Conservation (phyloP, 257 asterid genomes). For the Nicotiana sylvestris region DNA sequence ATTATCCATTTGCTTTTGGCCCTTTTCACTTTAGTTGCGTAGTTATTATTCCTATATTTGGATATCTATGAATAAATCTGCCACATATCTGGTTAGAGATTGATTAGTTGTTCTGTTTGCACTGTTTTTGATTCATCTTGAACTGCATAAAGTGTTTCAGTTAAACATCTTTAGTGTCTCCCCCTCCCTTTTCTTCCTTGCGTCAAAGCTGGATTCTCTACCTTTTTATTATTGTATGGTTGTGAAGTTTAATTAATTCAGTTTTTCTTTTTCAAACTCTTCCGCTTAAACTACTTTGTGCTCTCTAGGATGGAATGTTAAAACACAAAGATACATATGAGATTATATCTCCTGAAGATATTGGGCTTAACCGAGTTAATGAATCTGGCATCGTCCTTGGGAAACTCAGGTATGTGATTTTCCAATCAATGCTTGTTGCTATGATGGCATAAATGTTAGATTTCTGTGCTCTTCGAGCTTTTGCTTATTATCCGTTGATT, state of each 20-base stretch:
- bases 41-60: background rate
- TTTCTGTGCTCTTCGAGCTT: background rate
- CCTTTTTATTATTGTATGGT: background rate
- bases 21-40: background rate
- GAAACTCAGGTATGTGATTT: slow-evolving; percentile 72
- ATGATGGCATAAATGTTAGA: background rate
- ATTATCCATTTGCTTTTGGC: background rate
- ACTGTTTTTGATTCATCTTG: background rate
- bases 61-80: background rate
- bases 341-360: slow-evolving; percentile 91
- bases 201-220: slow-evolving; percentile 4
- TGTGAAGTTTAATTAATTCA: background rate
- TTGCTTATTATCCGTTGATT: background rate
- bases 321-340: slow-evolving; percentile 87
- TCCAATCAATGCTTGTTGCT: slow-evolving; percentile 2
- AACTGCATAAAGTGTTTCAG: background rate
- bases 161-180: background rate
- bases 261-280: background rate
- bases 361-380: slow-evolving; percentile 80
- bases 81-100: background rate
- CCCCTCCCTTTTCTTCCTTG: slow-evolving; percentile 2
- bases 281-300: background rate
- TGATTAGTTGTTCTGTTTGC: background rate
- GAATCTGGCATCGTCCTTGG: slow-evolving; percentile 98
- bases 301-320: slow-evolving; percentile 88